phyloP scores from a whole-genome alignment of 345 rosid genomes.

The Adansonia digitata region DNA sequence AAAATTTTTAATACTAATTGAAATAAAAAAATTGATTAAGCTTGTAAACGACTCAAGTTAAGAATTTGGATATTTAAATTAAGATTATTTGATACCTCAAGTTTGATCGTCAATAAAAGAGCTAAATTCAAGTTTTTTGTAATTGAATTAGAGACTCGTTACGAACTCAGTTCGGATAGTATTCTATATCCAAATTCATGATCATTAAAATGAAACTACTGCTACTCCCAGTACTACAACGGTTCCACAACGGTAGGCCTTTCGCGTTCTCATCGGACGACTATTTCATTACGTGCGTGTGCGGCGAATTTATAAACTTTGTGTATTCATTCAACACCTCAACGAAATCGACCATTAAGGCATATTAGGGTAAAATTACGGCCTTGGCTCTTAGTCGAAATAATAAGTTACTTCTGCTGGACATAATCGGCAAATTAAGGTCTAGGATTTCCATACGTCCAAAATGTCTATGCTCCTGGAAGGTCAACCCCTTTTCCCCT shows the following conservation, averaged over 20 bases:
- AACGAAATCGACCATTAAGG: conserved; percentile 57
- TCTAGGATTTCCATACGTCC: conserved; percentile 53
- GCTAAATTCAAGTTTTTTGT: no score
- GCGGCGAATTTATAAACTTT: conserved; percentile 66
- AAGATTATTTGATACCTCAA: no score
- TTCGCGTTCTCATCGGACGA: conserved; percentile 69
- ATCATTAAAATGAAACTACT: conserved; percentile 72
- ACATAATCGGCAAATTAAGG: conserved; percentile 76
- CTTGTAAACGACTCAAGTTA: no score
- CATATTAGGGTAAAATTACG: conserved; percentile 58
- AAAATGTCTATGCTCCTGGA: conserved; percentile 86
- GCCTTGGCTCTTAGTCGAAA: conserved; percentile 75
- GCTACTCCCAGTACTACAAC: conserved; percentile 56
- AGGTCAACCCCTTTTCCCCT: conserved; percentile 33
- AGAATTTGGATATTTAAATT: no score
- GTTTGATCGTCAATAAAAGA: no score
- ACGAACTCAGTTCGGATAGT: no score
- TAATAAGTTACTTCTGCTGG: conserved; percentile 73
- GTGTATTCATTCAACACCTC: conserved; percentile 54
- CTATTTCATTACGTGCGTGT: conserved; percentile 73
- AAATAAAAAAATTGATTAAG: no score
- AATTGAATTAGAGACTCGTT: no score
- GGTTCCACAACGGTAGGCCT: conserved; percentile 83
- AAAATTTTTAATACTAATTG: no score
- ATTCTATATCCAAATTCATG: no score